Evolutionary conservation across 2,329 filamentous ascomycete genomes (phyloP).

Genomic region (Trichoderma endophyticum): DNA sequence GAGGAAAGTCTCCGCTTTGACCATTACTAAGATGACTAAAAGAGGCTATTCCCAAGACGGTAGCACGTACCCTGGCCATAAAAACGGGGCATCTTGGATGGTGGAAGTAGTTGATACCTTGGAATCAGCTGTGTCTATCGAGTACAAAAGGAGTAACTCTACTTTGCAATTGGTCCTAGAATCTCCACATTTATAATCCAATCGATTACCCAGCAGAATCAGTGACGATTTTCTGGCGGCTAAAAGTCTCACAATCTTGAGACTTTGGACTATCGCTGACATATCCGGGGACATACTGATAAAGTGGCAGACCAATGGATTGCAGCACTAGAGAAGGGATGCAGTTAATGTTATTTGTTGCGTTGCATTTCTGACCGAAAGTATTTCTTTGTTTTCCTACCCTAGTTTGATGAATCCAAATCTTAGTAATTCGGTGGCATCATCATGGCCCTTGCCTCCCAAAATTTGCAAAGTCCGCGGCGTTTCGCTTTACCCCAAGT

Average conservation of each 20-base stretch:
- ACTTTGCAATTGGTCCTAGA: not conserved
- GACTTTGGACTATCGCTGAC: not conserved
- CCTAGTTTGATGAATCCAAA: not conserved
- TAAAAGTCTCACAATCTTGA: not conserved
- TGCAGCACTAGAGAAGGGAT: not conserved
- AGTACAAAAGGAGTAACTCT: not conserved
- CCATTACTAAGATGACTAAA: not conserved
- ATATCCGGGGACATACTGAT: not conserved
- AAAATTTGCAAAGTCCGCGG: not conserved
- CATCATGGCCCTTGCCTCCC: not conserved
- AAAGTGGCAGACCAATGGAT: too few relatives aligned
- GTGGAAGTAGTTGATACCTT: not conserved
- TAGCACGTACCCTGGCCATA: not conserved
- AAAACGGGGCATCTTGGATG: not conserved
- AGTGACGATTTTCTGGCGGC: not conserved
- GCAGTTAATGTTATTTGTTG: not conserved
- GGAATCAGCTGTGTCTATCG: rapidly evolving
- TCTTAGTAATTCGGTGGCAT: not conserved
- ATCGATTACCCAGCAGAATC: not conserved
- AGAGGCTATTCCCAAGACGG: not conserved
- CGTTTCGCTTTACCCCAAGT: not conserved
- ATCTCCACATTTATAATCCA: not conserved
- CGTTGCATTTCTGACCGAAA: not conserved
- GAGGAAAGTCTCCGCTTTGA: not conserved
- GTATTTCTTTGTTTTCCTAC: not conserved